A percentile compares a stretch with the other conserved stretches of the same genome.
These are phyloP conservation scores for Pezicula radicicola DNA, from an alignment of 2,329 filamentous ascomycete species.

Conservation along the genomic window DNA sequence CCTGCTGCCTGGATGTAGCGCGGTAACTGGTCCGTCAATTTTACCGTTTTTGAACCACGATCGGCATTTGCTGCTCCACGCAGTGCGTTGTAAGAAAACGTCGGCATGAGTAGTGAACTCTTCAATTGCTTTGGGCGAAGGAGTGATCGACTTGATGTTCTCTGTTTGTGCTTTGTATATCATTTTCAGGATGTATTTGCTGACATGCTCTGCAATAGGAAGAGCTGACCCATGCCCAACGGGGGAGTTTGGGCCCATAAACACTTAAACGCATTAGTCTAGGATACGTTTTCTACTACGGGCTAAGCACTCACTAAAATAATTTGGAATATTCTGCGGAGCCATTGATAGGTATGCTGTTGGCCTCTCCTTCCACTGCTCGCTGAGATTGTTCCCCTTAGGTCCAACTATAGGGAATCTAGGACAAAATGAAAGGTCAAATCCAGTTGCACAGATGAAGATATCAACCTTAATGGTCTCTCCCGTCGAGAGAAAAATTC, in stretches of 20 bases:
- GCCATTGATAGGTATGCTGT: not conserved
- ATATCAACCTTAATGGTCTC: constrained; percentile 40
- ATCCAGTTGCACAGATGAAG: constrained; percentile 55
- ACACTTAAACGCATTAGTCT: not conserved
- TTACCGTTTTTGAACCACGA: constrained; percentile 50
- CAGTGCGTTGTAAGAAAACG: constrained; percentile 48
- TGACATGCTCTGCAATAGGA: not conserved
- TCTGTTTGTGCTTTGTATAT: not conserved
- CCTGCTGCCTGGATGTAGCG: constrained; percentile 42
- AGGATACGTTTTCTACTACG: not conserved
- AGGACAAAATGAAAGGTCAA: constrained; percentile 38
- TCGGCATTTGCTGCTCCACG: constrained; percentile 41
- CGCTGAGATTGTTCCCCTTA: not conserved
- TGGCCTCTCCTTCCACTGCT: not conserved
- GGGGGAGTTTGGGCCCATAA: not conserved
- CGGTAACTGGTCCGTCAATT: constrained; percentile 42
- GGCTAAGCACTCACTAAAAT: not conserved
- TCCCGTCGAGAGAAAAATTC: constrained; percentile 25
- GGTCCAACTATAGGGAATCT: not conserved
- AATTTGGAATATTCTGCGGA: not conserved
- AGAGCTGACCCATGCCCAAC: not conserved
- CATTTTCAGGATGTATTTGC: not conserved
- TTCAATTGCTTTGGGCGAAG: constrained; percentile 5
- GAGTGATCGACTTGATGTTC: constrained; percentile 10
- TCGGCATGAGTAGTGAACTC: constrained; percentile 47